Conservation (phyloP, 805 yeast species). For the Teunomyces pallodes region DNA sequence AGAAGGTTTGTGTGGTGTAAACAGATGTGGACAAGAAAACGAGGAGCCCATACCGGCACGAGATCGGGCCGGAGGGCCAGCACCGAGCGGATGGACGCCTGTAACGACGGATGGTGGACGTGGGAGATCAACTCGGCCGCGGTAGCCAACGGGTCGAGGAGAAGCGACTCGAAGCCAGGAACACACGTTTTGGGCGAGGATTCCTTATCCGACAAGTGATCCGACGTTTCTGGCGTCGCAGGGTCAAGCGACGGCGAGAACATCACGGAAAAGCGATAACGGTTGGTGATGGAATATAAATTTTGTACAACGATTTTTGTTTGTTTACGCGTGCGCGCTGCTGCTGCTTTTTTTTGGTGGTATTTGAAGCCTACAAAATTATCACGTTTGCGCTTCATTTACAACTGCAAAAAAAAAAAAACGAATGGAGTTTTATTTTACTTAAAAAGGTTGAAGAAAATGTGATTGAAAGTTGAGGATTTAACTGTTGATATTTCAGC, state of each 20-base stretch:
- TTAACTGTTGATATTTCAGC: too few species aligned
- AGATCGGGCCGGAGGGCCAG: not conserved
- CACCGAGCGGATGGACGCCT: not conserved
- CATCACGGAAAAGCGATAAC: not conserved
- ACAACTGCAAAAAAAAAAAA: not conserved
- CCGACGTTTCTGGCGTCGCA: slow-evolving; percentile 12
- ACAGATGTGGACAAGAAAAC: not conserved
- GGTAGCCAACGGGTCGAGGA: not conserved
- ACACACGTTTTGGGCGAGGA: not conserved
- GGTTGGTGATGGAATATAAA: too few species aligned
- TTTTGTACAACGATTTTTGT: too few species aligned
- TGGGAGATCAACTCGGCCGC: not conserved
- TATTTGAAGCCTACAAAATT: too few species aligned
- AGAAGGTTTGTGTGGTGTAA: not conserved
- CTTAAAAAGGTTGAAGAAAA: too few species aligned
- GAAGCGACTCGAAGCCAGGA: not conserved
- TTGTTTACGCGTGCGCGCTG: too few species aligned
- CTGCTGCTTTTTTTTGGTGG: too few species aligned
- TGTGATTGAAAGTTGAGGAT: too few species aligned
- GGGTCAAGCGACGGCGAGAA: slow-evolving; percentile 10
- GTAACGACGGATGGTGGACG: not conserved
- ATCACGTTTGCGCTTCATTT: too few species aligned
- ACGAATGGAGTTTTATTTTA: not conserved
- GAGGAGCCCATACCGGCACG: not conserved
- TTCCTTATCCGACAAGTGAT: slow-evolving; percentile 10